Conservation (phyloP, 192 early-diverging fungal genomes). For the Diversispora eburnea region DNA sequence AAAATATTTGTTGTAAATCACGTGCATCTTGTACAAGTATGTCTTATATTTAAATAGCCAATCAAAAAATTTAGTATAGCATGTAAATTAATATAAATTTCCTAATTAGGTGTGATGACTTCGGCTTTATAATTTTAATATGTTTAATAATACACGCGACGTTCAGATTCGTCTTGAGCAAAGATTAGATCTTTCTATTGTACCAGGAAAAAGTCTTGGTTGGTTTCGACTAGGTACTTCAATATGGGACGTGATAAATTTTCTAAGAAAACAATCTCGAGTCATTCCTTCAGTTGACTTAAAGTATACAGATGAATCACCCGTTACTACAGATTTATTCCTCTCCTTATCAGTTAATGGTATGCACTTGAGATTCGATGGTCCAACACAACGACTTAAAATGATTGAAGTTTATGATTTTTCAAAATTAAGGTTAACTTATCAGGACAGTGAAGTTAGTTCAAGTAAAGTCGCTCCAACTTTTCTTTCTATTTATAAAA, state of each 20-base stretch:
- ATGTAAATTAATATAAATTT: too few species aligned
- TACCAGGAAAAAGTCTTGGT: slow-evolving; percentile 52
- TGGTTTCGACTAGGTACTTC: slow-evolving; percentile 57
- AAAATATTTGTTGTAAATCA: too few species aligned
- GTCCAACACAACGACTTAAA: slow-evolving; percentile 53
- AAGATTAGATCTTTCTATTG: slow-evolving; percentile 49
- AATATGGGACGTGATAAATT: slow-evolving; percentile 55
- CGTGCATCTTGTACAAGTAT: too few species aligned
- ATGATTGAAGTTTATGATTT: slow-evolving; percentile 65
- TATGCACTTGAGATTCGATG: slow-evolving; percentile 59
- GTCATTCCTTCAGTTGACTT: slow-evolving; percentile 58
- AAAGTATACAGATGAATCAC: slow-evolving; percentile 57
- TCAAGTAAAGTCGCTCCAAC: slow-evolving; percentile 63
- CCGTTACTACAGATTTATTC: slow-evolving; percentile 43
- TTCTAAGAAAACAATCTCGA: slow-evolving; percentile 46
- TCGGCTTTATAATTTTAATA: background rate
- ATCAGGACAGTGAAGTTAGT: slow-evolving; percentile 58
- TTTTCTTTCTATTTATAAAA: slow-evolving; percentile 61
- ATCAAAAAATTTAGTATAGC: too few species aligned
- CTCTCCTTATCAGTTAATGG: slow-evolving; percentile 44
- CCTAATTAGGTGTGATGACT: too few species aligned
- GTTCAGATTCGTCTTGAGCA: slow-evolving; percentile 21
- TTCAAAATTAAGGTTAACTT: slow-evolving; percentile 47
- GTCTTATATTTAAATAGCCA: too few species aligned
- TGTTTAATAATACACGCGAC: slow-evolving; percentile 4